These are phyloP conservation scores for Plasmodium ovale DNA, from an alignment of 169 alveolate species.

Conservation along the genomic window DNA sequence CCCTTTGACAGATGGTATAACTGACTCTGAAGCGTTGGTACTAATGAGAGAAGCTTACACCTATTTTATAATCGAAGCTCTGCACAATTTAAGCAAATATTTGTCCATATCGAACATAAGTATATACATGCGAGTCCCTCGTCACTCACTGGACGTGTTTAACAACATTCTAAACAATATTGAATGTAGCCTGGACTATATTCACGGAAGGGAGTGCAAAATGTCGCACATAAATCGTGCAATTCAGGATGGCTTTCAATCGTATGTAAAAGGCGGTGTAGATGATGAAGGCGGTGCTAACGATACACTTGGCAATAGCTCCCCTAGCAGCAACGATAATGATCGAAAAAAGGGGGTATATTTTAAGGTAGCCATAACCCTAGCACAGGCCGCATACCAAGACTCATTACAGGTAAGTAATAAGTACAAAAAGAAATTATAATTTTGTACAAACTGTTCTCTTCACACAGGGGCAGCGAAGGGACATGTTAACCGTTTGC, in stretches of 20 bases:
- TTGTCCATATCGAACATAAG: slow-evolving; percentile 61
- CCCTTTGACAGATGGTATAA: slow-evolving; percentile 48
- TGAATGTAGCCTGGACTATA: slow-evolving; percentile 54
- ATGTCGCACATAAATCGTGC: neutral
- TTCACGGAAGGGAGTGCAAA: slow-evolving; percentile 29
- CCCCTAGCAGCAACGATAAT: neutral
- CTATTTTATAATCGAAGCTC: slow-evolving; percentile 20
- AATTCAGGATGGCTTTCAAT: slow-evolving; percentile 7
- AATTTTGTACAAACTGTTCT: neutral
- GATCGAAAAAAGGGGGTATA: slow-evolving; percentile 3
- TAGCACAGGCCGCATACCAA: slow-evolving; percentile 73
- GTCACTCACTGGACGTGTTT: neutral
- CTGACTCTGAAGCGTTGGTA: slow-evolving; percentile 15
- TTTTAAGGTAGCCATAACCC: slow-evolving; percentile 35
- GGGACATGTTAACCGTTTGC: neutral
- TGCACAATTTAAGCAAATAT: slow-evolving; percentile 26
- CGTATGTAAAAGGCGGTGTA: neutral
- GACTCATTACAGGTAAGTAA: slow-evolving; percentile 69
- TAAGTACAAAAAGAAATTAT: neutral
- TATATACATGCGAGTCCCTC: slow-evolving; percentile 50
- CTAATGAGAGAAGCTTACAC: slow-evolving; percentile 53
- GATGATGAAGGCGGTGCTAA: neutral
- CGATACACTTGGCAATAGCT: neutral
- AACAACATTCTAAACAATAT: slow-evolving; percentile 41
- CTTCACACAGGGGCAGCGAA: neutral